Base-by-base conservation (phyloP, 306 rosid genomes). In the Prunus kanzakura region DNA sequence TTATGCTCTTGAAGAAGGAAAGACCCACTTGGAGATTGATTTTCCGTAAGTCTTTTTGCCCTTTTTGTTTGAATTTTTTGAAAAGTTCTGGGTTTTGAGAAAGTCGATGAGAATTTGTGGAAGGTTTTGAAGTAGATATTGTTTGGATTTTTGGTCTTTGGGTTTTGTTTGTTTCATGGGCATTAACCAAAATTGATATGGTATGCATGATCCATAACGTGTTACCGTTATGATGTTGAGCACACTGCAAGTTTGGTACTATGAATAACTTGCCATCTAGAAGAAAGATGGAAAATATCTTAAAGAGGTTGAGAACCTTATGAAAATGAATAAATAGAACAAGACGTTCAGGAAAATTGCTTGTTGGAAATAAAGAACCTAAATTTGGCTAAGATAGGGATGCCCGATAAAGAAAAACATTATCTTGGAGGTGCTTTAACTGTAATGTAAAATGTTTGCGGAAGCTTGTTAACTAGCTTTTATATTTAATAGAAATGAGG, bases 21-120 rank as follows among this genome's bases (percentile, higher is more conserved):
- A 81, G 74, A 76, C 79, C 64, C 95, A 96, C 79, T 75, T 94
- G 82, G 98, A 94, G 84, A 92, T 92, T 58, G 98, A 94, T 88
- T 94, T 94, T 79, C 98, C 98, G 98, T 91, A 86, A 73, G 46
- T 14, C 3, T 6, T 25, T 38, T 16, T 66, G 7, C 6, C 8
- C 2, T 70, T 52, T 52, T 19, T 29, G 27, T 15, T 68, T 69
- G 32, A 2, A 51, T 10, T 55, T 78, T 15, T 67, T 65, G 18
- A 16, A 13, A 55, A 20, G 11, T 41, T 73, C 1, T 16, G 47
- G 3, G 7, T 62, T 62, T 62, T 27, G 62, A 56, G 62, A 56
- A n/a, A 56, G 22, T 20, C 2, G 13, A 19, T 23, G 1, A 3
- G 6, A 20, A 56, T 23, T n/a, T 20, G 23, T 56, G 64, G 64